Conservation (phyloP, 192 early-diverging fungal species). For the Coemansia sp. region DNA sequence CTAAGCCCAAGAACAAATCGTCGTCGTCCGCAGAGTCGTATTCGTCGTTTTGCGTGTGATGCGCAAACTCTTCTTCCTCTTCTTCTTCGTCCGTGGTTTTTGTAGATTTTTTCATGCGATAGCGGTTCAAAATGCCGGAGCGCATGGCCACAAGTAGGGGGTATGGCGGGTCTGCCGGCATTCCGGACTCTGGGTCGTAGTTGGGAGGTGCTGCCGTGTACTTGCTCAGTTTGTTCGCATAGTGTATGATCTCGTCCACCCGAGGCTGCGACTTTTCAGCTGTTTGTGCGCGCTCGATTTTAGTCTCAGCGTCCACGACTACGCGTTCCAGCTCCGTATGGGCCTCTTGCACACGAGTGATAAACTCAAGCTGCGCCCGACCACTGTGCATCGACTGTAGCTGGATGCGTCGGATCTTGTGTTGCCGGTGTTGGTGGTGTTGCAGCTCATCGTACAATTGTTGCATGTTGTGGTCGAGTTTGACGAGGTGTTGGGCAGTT, state of each 20-base stretch:
- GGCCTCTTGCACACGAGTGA: conserved; percentile 38
- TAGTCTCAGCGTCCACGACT: conserved; percentile 26
- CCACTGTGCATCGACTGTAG: conserved; percentile 31
- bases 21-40: conserved; percentile 47
- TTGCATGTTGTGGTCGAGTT: conserved; percentile 36
- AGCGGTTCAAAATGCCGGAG: conserved; percentile 45
- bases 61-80: conserved; percentile 27
- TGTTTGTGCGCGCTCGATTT: conserved; percentile 5
- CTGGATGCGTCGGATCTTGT: conserved; percentile 40
- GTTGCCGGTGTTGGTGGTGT: conserved; percentile 46
- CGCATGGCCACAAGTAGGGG: conserved; percentile 53
- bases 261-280: conserved; percentile 18
- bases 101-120: conserved; percentile 27
- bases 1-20: conserved; percentile 50
- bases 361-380: conserved; percentile 38
- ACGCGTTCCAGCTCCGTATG: conserved; percentile 29
- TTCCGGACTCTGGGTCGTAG: conserved; percentile 33
- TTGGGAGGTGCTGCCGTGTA: conserved; percentile 56
- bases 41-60: conserved; percentile 32
- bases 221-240: conserved; percentile 53
- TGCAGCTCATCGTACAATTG: conserved; percentile 27
- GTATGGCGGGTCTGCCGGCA: conserved; percentile 52
- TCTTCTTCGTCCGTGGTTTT: conserved; percentile 17
- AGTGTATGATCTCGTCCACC: conserved; percentile 47
- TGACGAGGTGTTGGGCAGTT: conserved; percentile 11